phyloP scores from a whole-genome alignment of 441 rosid species.

The Jatropha multifida region DNA sequence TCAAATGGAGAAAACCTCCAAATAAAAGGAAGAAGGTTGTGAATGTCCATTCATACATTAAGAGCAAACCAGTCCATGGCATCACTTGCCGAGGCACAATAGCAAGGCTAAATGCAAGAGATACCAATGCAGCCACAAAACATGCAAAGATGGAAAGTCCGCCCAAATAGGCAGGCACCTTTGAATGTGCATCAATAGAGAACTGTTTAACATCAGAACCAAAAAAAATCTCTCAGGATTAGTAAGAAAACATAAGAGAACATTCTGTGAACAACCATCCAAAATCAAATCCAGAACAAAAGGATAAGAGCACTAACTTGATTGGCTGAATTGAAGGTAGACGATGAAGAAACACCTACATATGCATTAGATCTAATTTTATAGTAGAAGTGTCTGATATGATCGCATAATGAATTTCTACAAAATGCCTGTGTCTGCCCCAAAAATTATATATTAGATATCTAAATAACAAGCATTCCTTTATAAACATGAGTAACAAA shows the following conservation, averaged over 20 bases:
- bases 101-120: slow-evolving; percentile 59
- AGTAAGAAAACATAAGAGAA: not conserved
- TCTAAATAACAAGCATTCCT: slow-evolving; percentile 1
- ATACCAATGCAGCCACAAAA: slow-evolving; percentile 45
- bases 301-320: slow-evolving; percentile 47
- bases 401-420: slow-evolving; percentile 63
- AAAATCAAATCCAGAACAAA: slow-evolving; percentile 1
- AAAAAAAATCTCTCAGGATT: slow-evolving; percentile 10
- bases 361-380: slow-evolving; percentile 60
- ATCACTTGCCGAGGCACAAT: slow-evolving; percentile 86
- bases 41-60: slow-evolving; percentile 90
- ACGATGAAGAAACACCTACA: slow-evolving; percentile 55
- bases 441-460: slow-evolving; percentile 23
- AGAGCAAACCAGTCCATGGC: slow-evolving; percentile 97
- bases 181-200: slow-evolving; percentile 41
- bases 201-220: slow-evolving; percentile 42
- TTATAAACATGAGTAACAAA: slow-evolving; percentile 14
- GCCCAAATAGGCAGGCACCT: slow-evolving; percentile 70
- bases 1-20: slow-evolving; percentile 72
- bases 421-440: slow-evolving; percentile 60
- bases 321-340: slow-evolving; percentile 48
- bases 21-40: slow-evolving; percentile 66
- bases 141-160: slow-evolving; percentile 60
- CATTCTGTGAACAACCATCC: not conserved
- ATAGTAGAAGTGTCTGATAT: slow-evolving; percentile 63